Evolutionary conservation across 257 asterid genomes (phyloP).

Genomic region (Jaltomata sinuosa): DNA sequence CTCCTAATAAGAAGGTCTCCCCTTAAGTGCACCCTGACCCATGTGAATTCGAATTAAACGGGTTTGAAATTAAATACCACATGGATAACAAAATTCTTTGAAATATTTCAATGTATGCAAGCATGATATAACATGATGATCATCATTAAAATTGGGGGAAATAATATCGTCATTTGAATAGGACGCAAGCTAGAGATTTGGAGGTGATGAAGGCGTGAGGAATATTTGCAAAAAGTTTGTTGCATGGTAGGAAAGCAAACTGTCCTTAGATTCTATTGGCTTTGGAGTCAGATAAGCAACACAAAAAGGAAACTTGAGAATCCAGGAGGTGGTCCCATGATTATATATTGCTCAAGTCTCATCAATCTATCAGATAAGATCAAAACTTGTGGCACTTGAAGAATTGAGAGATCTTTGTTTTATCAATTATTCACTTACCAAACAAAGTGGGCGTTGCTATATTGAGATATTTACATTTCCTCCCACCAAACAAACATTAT

Average conservation of each 20-base stretch:
- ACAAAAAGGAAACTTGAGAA: background rate
- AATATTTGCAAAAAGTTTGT: background rate
- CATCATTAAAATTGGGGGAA: background rate
- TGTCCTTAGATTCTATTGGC: background rate
- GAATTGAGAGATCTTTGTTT: background rate
- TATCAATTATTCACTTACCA: background rate
- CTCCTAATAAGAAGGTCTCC: too few relatives aligned
- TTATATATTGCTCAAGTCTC: background rate
- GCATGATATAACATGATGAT: background rate
- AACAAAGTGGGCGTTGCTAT: background rate
- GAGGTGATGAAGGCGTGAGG: background rate
- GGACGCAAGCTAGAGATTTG: background rate
- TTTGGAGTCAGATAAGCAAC: slow-evolving; percentile 5
- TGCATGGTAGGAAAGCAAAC: slow-evolving; percentile 26
- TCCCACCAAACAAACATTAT: background rate
- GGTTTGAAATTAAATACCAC: background rate
- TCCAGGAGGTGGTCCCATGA: background rate
- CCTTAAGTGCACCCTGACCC: too few relatives aligned
- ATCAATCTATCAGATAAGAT: background rate
- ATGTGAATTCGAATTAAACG: background rate
- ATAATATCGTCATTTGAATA: too few relatives aligned
- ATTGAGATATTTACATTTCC: background rate
- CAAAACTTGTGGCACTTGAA: too few relatives aligned
- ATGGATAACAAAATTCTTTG: background rate
- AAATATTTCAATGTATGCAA: background rate